These are phyloP conservation scores for Russula foetens DNA, from an alignment of 768 basidiomycete genomes.

Conservation along the genomic window DNA sequence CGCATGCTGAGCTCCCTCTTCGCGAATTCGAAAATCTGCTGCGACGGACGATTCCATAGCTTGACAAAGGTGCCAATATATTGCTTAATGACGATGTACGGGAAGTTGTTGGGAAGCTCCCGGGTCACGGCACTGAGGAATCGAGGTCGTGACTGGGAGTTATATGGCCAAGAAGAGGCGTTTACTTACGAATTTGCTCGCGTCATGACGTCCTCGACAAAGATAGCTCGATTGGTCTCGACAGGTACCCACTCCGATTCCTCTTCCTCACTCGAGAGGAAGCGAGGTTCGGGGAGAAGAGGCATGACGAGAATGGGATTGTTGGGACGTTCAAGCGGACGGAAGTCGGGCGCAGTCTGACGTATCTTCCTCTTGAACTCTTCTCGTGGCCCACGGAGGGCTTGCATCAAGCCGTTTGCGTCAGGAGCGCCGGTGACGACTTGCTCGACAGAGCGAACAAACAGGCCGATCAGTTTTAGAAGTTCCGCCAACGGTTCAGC, in stretches of 20 bases:
- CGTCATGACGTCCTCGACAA: conserved; percentile 41
- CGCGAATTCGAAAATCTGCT: conserved; percentile 19
- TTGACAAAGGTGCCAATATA: conserved; percentile 19
- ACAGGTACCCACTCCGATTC: conserved; percentile 20
- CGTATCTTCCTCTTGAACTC: conserved; percentile 41
- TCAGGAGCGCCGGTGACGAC: conserved; percentile 46
- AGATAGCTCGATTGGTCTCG: conserved; percentile 26
- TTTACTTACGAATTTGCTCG: conserved; percentile 36
- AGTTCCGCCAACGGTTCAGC: conserved; percentile 48
- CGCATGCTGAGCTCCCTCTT: conserved; percentile 12
- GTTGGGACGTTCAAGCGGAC: conserved; percentile 33
- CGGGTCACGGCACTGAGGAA: conserved; percentile 49
- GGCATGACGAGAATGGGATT: not conserved
- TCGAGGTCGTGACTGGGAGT: not conserved
- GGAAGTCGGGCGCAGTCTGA: conserved; percentile 45
- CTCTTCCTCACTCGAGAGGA: conserved; percentile 36
- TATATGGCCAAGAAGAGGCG: not conserved
- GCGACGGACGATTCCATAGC: conserved; percentile 19
- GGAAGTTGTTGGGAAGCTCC: conserved; percentile 57
- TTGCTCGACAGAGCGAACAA: conserved; percentile 34
- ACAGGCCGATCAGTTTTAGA: conserved; percentile 35
- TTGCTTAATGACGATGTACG: conserved; percentile 32
- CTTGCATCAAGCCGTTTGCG: conserved; percentile 43
- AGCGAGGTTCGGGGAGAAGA: conserved; percentile 22
- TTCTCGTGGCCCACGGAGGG: conserved; percentile 39